Conservation (phyloP, 768 basidiomycete genomes). For the Amanita thiersii region DNA sequence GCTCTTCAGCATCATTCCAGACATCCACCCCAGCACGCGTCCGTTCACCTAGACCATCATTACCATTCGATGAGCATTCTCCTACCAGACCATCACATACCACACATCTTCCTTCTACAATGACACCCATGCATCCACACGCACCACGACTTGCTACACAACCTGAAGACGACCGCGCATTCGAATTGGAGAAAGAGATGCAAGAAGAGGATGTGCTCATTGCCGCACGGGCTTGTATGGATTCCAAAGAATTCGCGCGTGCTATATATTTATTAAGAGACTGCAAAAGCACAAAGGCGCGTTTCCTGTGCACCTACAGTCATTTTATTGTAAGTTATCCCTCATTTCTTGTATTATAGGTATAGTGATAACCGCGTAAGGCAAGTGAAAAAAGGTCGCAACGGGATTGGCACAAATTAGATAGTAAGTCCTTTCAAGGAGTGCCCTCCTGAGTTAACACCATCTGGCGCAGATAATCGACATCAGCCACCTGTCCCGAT, state of each 20-base stretch:
- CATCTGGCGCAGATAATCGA: slow-evolving; percentile 46
- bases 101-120: slow-evolving; percentile 17
- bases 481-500: slow-evolving; percentile 62
- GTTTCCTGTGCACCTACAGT: slow-evolving; percentile 74
- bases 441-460: slow-evolving; percentile 6
- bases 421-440: slow-evolving; percentile 39
- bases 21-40: slow-evolving; percentile 53
- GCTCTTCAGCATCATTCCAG: slow-evolving; percentile 31
- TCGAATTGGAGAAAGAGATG: slow-evolving; percentile 40
- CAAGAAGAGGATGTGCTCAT: slow-evolving; percentile 68
- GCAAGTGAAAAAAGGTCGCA: slow-evolving; percentile 77
- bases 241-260: slow-evolving; percentile 71
- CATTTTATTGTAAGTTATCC: slow-evolving; percentile 68
- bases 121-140: slow-evolving; percentile 24
- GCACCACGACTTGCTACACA: slow-evolving; percentile 23
- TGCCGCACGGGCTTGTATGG: slow-evolving; percentile 66
- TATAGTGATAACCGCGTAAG: slow-evolving; percentile 28
- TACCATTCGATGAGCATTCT: slow-evolving; percentile 28
- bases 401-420: slow-evolving; percentile 78
- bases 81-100: slow-evolving; percentile 24
- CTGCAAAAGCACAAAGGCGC: slow-evolving; percentile 64
- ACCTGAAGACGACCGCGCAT: slow-evolving; percentile 23
- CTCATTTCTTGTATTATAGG: slow-evolving; percentile 8
- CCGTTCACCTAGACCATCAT: slow-evolving; percentile 29
- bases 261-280: slow-evolving; percentile 56